Evolutionary conservation across 1,284 basidiomycete species (phyloP).

Genomic region (Naganishia albida): DNA sequence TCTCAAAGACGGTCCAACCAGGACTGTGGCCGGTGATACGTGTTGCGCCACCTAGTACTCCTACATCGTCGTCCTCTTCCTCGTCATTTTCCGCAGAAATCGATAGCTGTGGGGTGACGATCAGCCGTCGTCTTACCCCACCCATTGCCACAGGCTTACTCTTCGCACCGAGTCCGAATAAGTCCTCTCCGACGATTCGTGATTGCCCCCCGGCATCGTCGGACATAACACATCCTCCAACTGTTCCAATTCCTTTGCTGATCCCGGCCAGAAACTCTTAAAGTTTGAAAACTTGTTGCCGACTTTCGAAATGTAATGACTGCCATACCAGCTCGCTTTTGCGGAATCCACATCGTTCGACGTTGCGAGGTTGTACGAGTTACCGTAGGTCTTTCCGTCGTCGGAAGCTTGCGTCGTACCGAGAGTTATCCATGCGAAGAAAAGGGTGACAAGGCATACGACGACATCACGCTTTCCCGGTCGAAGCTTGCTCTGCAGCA

Average conservation of each 20-base stretch:
- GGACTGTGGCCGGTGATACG: conserved; percentile 45
- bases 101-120: background rate
- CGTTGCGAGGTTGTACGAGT: conserved; percentile 1
- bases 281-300: conserved; percentile 20
- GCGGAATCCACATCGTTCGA: background rate
- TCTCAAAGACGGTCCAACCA: conserved; percentile 52
- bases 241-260: conserved; percentile 16
- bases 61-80: conserved; percentile 32
- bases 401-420: background rate
- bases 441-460: conserved; percentile 46
- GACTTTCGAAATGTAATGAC: conserved; percentile 20
- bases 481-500: conserved; percentile 32
- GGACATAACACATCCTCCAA: conserved; percentile 25
- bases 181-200: conserved; percentile 26
- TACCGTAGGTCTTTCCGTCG: background rate
- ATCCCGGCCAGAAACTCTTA: conserved; percentile 25
- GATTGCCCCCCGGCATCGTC: conserved; percentile 14
- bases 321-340: conserved; percentile 26
- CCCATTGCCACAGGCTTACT: conserved; percentile 2
- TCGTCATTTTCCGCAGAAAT: conserved; percentile 18
- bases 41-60: conserved; percentile 35
- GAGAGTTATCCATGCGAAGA: conserved; percentile 46
- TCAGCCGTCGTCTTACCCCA: background rate
- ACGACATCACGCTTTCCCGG: conserved; percentile 50
- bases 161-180: conserved; percentile 39